Evolutionary conservation across 2,329 filamentous ascomycete species (phyloP), one percentile per base, ranked within the genome.

Genomic region (Penicillium sp.): DNA sequence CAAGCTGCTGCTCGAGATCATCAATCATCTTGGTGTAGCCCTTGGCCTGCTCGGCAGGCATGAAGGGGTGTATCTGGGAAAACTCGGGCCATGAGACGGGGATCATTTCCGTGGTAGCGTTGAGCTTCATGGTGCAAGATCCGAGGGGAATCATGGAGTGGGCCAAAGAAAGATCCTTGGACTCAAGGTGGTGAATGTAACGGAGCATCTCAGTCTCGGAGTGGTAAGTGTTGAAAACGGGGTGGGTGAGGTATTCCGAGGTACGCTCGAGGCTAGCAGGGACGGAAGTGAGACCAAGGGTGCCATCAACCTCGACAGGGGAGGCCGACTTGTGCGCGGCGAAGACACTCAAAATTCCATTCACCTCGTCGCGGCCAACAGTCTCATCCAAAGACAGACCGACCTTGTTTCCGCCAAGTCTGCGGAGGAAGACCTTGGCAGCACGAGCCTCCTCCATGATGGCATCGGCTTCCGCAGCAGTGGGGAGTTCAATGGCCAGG

Each of bases 71-170:
- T 29, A 95, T 78, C 53, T 86, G 82, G 35, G 87, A 80, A 64
- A 91, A 89, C 41, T 85, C 82, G 0, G 84, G 82, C 72, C 84
- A 86, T 0, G 88, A 88, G 47, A 96, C 80, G 7, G 91, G 87
- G 13, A 88, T 80, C 92, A 97, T 96, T 75, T 96, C 89, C 0
- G 88, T 88, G 3, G 91, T 93, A 35, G 87, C 88, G 69, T 96
- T 96, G 45, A 96, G 83, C 78, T 97, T 97, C 92, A 97, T 97
- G 12, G 92, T 97, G 77, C 92, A 97, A 1, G 92, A 96, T 16
- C 92, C 92, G 1, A 97, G 81, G 2, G 92, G 90, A 53, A 97
- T 97, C 92, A 97, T 97, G 13, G 91, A 96, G 74, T 97, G 92
- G 2, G 91, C 88, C 4, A 96, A 79, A 1, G 92, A 96, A 12